Evolutionary conservation across 768 basidiomycete species (phyloP), one percentile per base, ranked within the genome.

Genomic region (Hirschioporus abietinus): DNA sequence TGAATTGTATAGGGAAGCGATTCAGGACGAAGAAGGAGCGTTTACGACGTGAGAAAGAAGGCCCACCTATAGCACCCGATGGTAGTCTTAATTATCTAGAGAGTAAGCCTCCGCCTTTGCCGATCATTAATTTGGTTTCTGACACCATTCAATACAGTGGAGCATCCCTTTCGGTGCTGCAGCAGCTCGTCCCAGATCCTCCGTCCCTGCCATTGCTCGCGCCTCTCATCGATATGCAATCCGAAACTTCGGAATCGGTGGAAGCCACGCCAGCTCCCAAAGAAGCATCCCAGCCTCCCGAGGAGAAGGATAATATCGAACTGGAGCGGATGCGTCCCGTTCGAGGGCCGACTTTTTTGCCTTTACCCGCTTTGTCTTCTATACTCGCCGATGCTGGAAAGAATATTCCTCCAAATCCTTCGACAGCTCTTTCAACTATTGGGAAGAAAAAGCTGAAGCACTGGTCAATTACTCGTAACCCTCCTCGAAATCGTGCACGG

Each of bases 1-100:
- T 35, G 60, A 66, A 58, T 12, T 66, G 60, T 8, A 3, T 66
- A 91, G 91, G 90, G 23, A 92, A 92, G 71, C 83, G 86, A 15
- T 92, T 92, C 72, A 85, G 84, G 65, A 92, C 91, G 1, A 93
- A 93, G 80, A 92, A 89, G 71, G 91, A 93, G 69, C 82, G 91
- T 10, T 70, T 92, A 66, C 81, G 89, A n/a, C 82, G 92, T 60
- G 92, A 93, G 71, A 88, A 85, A 67, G 86, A 88, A 67, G 91
- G 91, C 0, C 89, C 88, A 20, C 92, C 91, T 0, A 81, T 82
- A 25, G 79, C 80, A 7, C 73, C 84, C n/a, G 91, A 93, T 72
- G 91, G 91, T n/a, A 92, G 91, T 74, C 77, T 93, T 35, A 87
- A 91, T 75, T 92, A 91, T 70, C 70, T 81, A 26, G 85, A 91